A percentile compares a stretch with the other conserved stretches of the same genome.
These are phyloP conservation scores for Tuber borchii DNA, from an alignment of 495 filamentous ascomycete genomes.

Conservation along the genomic window DNA sequence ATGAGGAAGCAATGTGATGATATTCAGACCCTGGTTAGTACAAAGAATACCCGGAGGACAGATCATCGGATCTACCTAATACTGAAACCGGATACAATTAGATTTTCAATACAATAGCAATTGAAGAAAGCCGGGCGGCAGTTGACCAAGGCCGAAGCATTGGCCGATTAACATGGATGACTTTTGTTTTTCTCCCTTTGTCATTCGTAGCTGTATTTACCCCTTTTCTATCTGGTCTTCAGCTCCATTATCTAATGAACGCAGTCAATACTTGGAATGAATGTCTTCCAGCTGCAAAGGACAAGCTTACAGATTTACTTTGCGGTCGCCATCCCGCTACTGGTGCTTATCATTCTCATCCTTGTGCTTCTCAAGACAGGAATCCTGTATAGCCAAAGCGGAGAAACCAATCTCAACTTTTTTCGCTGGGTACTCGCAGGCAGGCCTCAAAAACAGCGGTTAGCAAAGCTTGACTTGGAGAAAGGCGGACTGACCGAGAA, in stretches of 20 bases:
- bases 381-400: constrained; percentile 29
- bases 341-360: constrained; percentile 11
- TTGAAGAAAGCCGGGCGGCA: constrained; percentile 32
- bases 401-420: constrained; percentile 21
- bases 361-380: constrained; percentile 25
- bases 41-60: neutral
- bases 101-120: constrained; percentile 33
- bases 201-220: constrained; percentile 30
- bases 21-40: constrained; percentile 28
- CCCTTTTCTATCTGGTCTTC: neutral
- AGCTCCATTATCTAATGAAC: neutral
- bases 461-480: constrained; percentile 24
- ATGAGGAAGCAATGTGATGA: constrained; percentile 34
- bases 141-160: constrained; percentile 33
- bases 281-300: constrained; percentile 23
- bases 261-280: constrained; percentile 35
- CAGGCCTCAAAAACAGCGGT: constrained; percentile 16
- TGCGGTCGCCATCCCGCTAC: constrained; percentile 24
- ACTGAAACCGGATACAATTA: neutral
- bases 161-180: constrained; percentile 33
- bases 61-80: constrained; percentile 4
- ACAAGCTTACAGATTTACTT: constrained; percentile 28
- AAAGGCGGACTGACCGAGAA: constrained; percentile 28
- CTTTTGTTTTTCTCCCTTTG: constrained; percentile 34
- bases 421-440: constrained; percentile 24